These are phyloP conservation scores for Jimgerdemannia flammicorona DNA, from an alignment of 192 early-diverging fungal species.

Conservation along the genomic window DNA sequence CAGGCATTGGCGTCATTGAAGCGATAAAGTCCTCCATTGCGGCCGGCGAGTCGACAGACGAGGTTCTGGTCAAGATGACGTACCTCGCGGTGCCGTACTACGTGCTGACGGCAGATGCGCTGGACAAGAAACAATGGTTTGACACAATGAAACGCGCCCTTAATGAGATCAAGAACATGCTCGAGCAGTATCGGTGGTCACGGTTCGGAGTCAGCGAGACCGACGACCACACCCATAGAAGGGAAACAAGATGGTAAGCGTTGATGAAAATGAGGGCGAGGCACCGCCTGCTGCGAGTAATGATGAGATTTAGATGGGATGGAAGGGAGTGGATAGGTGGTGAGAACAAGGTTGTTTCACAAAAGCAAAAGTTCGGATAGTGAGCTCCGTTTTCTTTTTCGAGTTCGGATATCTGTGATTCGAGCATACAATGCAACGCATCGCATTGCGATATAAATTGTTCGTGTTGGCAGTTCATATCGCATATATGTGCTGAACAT, in stretches of 20 bases:
- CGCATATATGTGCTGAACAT: too few relatives aligned
- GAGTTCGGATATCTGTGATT: too few relatives aligned
- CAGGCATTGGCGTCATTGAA: slow-evolving; percentile 92
- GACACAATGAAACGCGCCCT: slow-evolving; percentile 88
- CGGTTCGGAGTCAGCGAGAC: slow-evolving; percentile 78
- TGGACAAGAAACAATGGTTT: slow-evolving; percentile 84
- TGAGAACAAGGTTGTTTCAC: too few relatives aligned
- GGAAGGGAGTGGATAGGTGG: too few relatives aligned
- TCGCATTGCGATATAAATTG: too few relatives aligned
- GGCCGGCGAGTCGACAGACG: slow-evolving; percentile 84
- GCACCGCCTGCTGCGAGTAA: slow-evolving; percentile 47
- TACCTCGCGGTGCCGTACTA: slow-evolving; percentile 94
- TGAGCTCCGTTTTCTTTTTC: too few relatives aligned
- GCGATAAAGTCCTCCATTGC: slow-evolving; percentile 88
- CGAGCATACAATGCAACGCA: too few relatives aligned
- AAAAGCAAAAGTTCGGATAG: too few relatives aligned
- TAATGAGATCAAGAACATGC: slow-evolving; percentile 69
- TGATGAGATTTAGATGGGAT: slow-evolving; percentile 7
- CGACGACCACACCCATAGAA: slow-evolving; percentile 91
- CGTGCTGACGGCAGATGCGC: slow-evolving; percentile 81
- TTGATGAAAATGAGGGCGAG: slow-evolving; percentile 85
- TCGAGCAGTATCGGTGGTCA: slow-evolving; percentile 68
- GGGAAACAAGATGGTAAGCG: slow-evolving; percentile 89
- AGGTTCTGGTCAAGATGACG: slow-evolving; percentile 77
- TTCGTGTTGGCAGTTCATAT: too few relatives aligned